Conservation (phyloP, 1,284 basidiomycete genomes). For the Ceratobasidium papillatum region DNA sequence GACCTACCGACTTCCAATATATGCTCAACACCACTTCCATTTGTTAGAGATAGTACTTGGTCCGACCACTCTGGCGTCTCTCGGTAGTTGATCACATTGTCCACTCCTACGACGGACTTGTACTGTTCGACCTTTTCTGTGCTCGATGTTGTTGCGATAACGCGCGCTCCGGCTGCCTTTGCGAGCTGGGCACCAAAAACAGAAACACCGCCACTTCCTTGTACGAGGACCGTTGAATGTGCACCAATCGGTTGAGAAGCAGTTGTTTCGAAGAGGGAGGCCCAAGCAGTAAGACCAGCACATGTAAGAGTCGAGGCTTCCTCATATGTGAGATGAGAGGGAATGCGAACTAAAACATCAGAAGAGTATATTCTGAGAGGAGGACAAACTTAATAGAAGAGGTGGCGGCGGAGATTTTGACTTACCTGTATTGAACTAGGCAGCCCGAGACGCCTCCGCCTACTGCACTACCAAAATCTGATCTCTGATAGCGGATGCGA, state of each 20-base stretch:
- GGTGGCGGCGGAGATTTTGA: conserved; percentile 45
- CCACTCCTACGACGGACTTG: conserved; percentile 58
- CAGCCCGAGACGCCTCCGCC: conserved; percentile 21
- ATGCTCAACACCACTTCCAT: conserved; percentile 8
- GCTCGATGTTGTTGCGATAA: conserved; percentile 69
- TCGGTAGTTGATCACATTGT: conserved; percentile 67
- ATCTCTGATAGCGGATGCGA: background rate
- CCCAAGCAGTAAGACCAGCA: conserved; percentile 63
- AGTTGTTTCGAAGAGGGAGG: conserved; percentile 56
- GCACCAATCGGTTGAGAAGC: conserved; percentile 54
- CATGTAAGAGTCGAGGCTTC: conserved; percentile 53
- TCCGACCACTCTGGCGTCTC: conserved; percentile 64
- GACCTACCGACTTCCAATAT: conserved; percentile 24
- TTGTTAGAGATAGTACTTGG: conserved; percentile 57
- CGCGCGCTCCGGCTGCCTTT: conserved; percentile 63
- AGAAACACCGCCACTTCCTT: conserved; percentile 69
- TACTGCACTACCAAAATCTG: background rate
- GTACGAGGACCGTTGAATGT: conserved; percentile 61
- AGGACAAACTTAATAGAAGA: conserved; percentile 59
- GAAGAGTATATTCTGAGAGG: conserved; percentile 51
- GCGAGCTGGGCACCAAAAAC: conserved; percentile 65
- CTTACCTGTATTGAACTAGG: conserved; percentile 54
- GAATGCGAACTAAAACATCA: background rate
- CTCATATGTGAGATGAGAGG: conserved; percentile 40
- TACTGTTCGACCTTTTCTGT: conserved; percentile 66